Conservation (phyloP, 2,329 filamentous ascomycete species). For the Monilinia fructigena region DNA sequence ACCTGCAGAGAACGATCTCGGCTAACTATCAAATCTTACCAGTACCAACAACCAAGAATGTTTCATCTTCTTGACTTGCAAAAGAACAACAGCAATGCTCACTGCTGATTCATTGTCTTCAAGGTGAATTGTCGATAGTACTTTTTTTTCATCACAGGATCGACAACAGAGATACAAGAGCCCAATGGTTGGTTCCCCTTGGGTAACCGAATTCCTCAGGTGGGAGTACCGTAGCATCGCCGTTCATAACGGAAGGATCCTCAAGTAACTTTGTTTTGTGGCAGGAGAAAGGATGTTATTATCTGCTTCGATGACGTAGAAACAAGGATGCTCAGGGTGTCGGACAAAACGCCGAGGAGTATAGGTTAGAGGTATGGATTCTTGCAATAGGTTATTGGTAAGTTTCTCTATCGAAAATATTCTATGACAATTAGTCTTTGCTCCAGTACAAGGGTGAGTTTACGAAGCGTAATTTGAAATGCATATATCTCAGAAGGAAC, state of each 20-base stretch:
- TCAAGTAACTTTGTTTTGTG: slow-evolving; percentile 72
- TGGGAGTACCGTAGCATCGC: slow-evolving; percentile 67
- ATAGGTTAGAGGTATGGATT: slow-evolving; percentile 81
- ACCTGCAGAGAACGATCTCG: slow-evolving; percentile 71
- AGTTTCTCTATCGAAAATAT: slow-evolving; percentile 91
- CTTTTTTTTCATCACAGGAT: slow-evolving; percentile 73
- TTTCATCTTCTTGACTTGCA: slow-evolving; percentile 81
- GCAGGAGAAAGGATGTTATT: slow-evolving; percentile 84
- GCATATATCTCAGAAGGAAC: slow-evolving; percentile 81
- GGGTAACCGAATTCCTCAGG: slow-evolving; percentile 88
- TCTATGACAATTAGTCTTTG: slow-evolving; percentile 49
- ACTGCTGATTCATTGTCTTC: slow-evolving; percentile 90
- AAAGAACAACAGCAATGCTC: slow-evolving; percentile 84
- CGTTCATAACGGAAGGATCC: slow-evolving; percentile 69
- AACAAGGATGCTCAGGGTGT: slow-evolving; percentile 83
- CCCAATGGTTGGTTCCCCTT: slow-evolving; percentile 81
- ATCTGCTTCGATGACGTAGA: slow-evolving; percentile 92
- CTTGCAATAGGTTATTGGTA: slow-evolving; percentile 80
- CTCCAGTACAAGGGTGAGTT: background rate
- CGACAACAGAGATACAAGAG: slow-evolving; percentile 93
- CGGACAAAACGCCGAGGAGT: slow-evolving; percentile 86
- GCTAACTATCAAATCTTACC: slow-evolving; percentile 79
- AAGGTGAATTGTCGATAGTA: slow-evolving; percentile 76
- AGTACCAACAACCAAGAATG: slow-evolving; percentile 90
- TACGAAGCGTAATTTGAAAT: slow-evolving; percentile 28